Conservation (phyloP, 2,329 filamentous ascomycete genomes). For the Trichoderma oligosporum region DNA sequence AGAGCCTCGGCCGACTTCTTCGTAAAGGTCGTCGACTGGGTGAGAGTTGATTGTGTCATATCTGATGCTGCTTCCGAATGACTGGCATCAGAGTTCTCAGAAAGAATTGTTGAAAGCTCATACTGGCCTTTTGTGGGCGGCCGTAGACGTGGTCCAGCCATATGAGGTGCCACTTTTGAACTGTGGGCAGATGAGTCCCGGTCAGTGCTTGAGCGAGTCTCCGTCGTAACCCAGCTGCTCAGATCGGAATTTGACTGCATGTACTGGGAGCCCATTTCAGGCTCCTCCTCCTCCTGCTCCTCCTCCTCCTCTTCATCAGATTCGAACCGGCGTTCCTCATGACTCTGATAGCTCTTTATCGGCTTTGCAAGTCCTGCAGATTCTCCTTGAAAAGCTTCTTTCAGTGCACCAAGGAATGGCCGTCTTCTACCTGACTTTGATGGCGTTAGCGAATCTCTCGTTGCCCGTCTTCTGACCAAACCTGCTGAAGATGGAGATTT, state of each 20-base stretch:
- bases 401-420: constrained; percentile 55
- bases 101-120: constrained; percentile 56
- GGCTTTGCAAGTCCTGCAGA: constrained; percentile 47
- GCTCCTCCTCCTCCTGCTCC: neutral
- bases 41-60: constrained; percentile 47
- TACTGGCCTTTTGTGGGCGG: constrained; percentile 54
- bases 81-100: constrained; percentile 44
- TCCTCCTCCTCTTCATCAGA: constrained; percentile 25
- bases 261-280: constrained; percentile 19
- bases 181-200: constrained; percentile 22
- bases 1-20: constrained; percentile 26
- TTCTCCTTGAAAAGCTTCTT: constrained; percentile 61
- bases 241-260: constrained; percentile 19
- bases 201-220: constrained; percentile 15
- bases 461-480: constrained; percentile 55
- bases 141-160: constrained; percentile 35
- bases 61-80: constrained; percentile 50
- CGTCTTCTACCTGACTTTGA: constrained; percentile 45
- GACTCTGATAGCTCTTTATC: constrained; percentile 47
- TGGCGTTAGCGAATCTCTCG: constrained; percentile 47
- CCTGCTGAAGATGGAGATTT: constrained; percentile 38
- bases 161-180: constrained; percentile 26
- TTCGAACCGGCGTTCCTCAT: constrained; percentile 37
- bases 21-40: constrained; percentile 49
- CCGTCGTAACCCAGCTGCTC: constrained; percentile 15